These are phyloP conservation scores for Hammondia hammondi DNA, from an alignment of 169 alveolate species.

Conservation along the genomic window DNA sequence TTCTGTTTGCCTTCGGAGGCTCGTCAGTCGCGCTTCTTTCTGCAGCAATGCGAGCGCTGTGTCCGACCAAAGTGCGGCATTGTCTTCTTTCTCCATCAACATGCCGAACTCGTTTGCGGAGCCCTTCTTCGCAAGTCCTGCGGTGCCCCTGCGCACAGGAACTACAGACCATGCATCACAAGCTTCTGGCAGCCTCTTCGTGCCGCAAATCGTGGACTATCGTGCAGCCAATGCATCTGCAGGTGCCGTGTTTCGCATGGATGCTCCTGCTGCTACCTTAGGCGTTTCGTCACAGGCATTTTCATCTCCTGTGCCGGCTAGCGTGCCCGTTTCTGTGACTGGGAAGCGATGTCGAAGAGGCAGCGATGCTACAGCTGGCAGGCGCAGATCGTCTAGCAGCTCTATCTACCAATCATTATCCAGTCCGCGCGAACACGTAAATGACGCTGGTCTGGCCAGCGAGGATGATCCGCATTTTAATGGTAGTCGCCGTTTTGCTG, in stretches of 20 bases:
- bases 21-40: conserved; percentile 24
- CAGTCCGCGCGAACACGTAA: neutral
- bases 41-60: conserved; percentile 27
- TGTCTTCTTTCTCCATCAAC: neutral
- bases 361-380: neutral
- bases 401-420: neutral
- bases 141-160: too few relatives aligned
- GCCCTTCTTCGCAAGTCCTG: neutral
- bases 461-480: neutral
- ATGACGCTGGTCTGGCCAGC: neutral
- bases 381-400: neutral
- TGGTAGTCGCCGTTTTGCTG: neutral
- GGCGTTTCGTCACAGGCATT: neutral
- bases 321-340: neutral
- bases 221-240: neutral
- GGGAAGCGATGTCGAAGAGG: neutral
- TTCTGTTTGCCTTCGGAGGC: conserved; percentile 32
- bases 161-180: neutral
- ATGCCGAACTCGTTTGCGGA: neutral
- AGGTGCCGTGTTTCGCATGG: neutral
- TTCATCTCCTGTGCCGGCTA: neutral
- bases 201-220: neutral
- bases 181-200: neutral
- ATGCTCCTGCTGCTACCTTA: neutral
- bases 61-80: conserved; percentile 7